Percentiles rank a stretch among this genome's conserved stretches.
Conservation (phyloP, 2,329 filamentous ascomycete species). For the Epichloe hybrida region DNA sequence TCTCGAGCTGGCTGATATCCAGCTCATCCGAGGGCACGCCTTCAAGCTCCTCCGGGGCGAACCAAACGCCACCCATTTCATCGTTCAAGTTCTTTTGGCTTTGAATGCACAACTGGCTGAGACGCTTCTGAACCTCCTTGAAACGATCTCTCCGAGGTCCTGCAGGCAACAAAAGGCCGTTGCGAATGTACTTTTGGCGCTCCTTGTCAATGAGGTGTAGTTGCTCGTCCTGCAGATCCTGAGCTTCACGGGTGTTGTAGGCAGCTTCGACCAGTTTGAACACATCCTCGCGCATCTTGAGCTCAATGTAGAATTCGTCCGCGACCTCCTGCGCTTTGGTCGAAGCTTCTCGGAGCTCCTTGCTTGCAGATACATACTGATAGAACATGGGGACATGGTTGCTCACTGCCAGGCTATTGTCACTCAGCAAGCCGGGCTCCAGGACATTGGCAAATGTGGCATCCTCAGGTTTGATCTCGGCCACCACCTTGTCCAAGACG, state of each 20-base stretch:
- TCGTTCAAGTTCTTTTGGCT: slow-evolving; percentile 75
- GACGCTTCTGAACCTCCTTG: slow-evolving; percentile 73
- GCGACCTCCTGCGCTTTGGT: slow-evolving; percentile 64
- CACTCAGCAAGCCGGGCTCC: slow-evolving; percentile 57
- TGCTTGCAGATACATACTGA: slow-evolving; percentile 60
- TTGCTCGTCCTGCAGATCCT: slow-evolving; percentile 52
- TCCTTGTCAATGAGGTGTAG: slow-evolving; percentile 64
- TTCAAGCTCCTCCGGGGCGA: slow-evolving; percentile 57
- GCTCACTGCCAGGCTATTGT: slow-evolving; percentile 48
- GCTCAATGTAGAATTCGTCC: slow-evolving; percentile 66
- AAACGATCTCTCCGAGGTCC: slow-evolving; percentile 63
- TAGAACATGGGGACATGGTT: slow-evolving; percentile 65
- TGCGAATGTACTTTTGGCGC: slow-evolving; percentile 62
- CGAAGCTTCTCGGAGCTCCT: slow-evolving; percentile 58
- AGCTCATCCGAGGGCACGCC: slow-evolving; percentile 63
- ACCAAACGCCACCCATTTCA: slow-evolving; percentile 70
- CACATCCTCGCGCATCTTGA: slow-evolving; percentile 69
- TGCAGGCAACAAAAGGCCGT: slow-evolving; percentile 58
- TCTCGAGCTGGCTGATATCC: slow-evolving; percentile 48
- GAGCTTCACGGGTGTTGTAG: slow-evolving; percentile 36
- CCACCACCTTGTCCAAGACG: slow-evolving; percentile 54
- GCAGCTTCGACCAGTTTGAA: slow-evolving; percentile 52
- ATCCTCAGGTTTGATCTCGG: slow-evolving; percentile 38
- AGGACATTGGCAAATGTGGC: slow-evolving; percentile 42
- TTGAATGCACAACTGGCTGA: slow-evolving; percentile 59